Base-by-base conservation (phyloP, 768 basidiomycete species). In the Collybia sordida region DNA sequence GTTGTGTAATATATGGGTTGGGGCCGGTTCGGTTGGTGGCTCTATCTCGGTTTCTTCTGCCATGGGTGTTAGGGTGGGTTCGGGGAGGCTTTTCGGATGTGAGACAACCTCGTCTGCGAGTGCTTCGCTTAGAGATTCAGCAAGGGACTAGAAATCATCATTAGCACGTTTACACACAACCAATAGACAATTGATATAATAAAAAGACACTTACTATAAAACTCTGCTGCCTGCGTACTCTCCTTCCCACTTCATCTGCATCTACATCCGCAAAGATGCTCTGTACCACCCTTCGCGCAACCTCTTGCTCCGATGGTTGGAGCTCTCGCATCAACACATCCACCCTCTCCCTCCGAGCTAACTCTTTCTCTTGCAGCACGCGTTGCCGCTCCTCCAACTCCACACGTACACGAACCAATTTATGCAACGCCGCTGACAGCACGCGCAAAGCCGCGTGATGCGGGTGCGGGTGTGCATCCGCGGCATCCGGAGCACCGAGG, bases 371-470 rank as follows among this genome's bases (percentile, higher is more conserved):
- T 47, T 75, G 63, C 39, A 90, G 55, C 2, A 69, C 44, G 24
- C 67, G 72, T 34, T 82, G 69, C 24, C 68, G 74, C 49, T 83
- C 79, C 63, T 91, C 88, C 43, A 93, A 69, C 56, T 90, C 88
- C 43, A 79, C 52, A 28, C 84, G 70, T 1, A 68, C 80, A 50
- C 75, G 73, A 15, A 83, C 72, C 14, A 90, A 61, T 48, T 76
- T 81, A 44, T 81, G 70, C 8, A 88, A 66, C 1, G 88, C 85
- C 1, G 81, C 79, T 0, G 90, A 91, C 15, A 93, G 68, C 4
- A 83, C 74, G 18, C 90, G 82, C 14, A 93, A 59, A 2, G 85
- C 78, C 1, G 82, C 71, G 55, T 88, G 83, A 55, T 88, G 88
- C 1, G 88, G 83, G 58, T 83, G 78, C 22, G 55, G 63, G 2